These are phyloP conservation scores for Nakazawaea populi DNA, from an alignment of 805 yeast genomes.

Conservation along the genomic window DNA sequence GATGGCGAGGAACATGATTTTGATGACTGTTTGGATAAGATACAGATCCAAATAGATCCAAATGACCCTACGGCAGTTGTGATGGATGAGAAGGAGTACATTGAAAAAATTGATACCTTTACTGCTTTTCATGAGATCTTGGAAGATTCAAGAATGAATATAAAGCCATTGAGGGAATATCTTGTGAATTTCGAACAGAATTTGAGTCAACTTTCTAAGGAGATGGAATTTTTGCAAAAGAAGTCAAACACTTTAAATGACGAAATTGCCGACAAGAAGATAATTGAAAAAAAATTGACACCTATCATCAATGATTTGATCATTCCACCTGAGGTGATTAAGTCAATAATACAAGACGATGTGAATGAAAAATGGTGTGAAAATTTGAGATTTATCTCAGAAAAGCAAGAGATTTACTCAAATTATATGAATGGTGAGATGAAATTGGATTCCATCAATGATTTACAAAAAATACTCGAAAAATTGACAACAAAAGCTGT, in stretches of 20 bases:
- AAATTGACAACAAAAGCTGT: constrained; percentile 56
- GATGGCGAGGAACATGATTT: constrained; percentile 16
- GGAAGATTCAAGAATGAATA: constrained; percentile 24
- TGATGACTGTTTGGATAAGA: constrained; percentile 12
- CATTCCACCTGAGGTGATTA: constrained; percentile 67
- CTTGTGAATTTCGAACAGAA: constrained; percentile 53
- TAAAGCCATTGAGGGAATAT: constrained; percentile 48
- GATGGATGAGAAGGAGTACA: neutral
- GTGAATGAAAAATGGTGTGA: constrained; percentile 62
- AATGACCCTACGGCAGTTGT: neutral
- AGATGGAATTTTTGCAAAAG: constrained; percentile 54
- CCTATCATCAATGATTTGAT: constrained; percentile 74
- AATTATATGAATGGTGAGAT: constrained; percentile 25
- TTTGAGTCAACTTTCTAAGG: constrained; percentile 48
- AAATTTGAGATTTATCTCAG: constrained; percentile 50
- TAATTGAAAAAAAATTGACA: constrained; percentile 47
- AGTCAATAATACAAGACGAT: constrained; percentile 50
- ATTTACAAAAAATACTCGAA: constrained; percentile 31
- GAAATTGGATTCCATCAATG: constrained; percentile 15
- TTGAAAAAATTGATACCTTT: constrained; percentile 16
- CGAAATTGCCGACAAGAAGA: constrained; percentile 41
- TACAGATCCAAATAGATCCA: constrained; percentile 10
- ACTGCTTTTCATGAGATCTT: constrained; percentile 22
- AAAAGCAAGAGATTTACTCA: constrained; percentile 50
- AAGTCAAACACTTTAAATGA: constrained; percentile 43